Evolutionary conservation across 2,329 filamentous ascomycete genomes (phyloP).

Genomic region (Amesomyces nigricolor): DNA sequence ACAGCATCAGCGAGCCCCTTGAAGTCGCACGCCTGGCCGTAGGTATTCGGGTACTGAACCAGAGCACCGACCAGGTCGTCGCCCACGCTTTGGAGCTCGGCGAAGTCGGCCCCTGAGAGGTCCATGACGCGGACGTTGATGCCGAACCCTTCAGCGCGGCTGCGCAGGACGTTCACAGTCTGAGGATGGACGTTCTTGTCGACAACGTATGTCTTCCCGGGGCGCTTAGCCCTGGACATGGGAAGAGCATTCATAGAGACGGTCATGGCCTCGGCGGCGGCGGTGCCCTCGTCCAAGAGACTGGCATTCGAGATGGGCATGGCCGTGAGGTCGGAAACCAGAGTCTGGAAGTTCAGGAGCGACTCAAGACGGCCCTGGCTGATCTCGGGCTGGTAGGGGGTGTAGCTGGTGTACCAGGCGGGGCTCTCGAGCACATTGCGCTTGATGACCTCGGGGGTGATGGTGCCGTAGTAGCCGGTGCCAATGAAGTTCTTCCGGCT

Average conservation of each 20-base stretch:
- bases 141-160: constrained; percentile 85
- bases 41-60: constrained; percentile 91
- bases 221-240: constrained; percentile 62
- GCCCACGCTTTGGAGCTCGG: constrained; percentile 65
- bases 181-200: constrained; percentile 78
- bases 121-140: constrained; percentile 72
- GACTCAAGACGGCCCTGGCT: constrained; percentile 91
- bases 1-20: constrained; percentile 66
- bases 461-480: constrained; percentile 81
- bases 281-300: constrained; percentile 83
- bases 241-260: constrained; percentile 76
- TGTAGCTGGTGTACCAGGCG: constrained; percentile 97
- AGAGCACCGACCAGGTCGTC: constrained; percentile 82
- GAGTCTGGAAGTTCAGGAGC: constrained; percentile 89
- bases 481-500: constrained; percentile 68
- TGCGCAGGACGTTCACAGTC: constrained; percentile 76
- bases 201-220: constrained; percentile 76
- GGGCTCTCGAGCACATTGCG: constrained; percentile 89
- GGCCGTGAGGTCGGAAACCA: constrained; percentile 82
- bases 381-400: constrained; percentile 95
- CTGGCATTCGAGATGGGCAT: constrained; percentile 87
- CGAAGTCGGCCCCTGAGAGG: constrained; percentile 53
- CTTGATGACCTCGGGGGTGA: constrained; percentile 84
- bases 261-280: constrained; percentile 93
- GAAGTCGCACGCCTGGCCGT: constrained; percentile 74